Evolutionary conservation across 2,329 filamentous ascomycete genomes (phyloP), one percentile per base, ranked within the genome.

Genomic region (Microcyclospora tardicrescens): DNA sequence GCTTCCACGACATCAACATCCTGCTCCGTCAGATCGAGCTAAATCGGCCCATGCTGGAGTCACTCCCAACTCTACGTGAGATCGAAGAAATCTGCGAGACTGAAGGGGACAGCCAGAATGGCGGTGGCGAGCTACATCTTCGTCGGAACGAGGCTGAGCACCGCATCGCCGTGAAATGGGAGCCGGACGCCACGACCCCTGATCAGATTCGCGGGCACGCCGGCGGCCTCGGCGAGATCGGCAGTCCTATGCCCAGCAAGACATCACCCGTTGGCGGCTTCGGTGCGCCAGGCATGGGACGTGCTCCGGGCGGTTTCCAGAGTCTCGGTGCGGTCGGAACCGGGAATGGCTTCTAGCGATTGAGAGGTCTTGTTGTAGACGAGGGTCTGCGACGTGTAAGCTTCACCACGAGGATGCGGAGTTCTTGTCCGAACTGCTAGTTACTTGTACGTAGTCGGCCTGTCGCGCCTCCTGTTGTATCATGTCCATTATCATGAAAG

Each of bases 71-170:
- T 59, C 76, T 67, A 54, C 70, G 68, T 16, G 87, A 95, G 52
- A 70, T 96, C 50, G 69, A 89, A 30, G 77, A 83, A 41, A 80
- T 93, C 42, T 91, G 84, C 58, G 89, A 96, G 52, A 94, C 89
- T 1, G 84, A 94, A 57, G 91, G 91, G 41, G 93, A 81, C 52
- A 58, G 67, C 2, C 76, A 79, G 42, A 96, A 96, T 52, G 91
- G 91, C 34, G 89, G 89, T 33, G 91, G 91, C n/a, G 80, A 73
- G 16, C 93, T 98, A 54, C 77, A 82, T 28, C 70, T 82, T 45
- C 73, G 71, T 43, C 68, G 71, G 30, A 72, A 75, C 35, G 65
- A 61, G 43, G 28, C 39, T 33, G 44, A 44, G n/a, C 54, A 55
- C 6, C 50, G 49, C 12, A 54, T 63, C 30, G 56, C 60, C 3